A percentile compares a stretch with the other conserved stretches of the same genome.
phyloP scores from a whole-genome alignment of 1,284 basidiomycete species.

The Mycena sp. region DNA sequence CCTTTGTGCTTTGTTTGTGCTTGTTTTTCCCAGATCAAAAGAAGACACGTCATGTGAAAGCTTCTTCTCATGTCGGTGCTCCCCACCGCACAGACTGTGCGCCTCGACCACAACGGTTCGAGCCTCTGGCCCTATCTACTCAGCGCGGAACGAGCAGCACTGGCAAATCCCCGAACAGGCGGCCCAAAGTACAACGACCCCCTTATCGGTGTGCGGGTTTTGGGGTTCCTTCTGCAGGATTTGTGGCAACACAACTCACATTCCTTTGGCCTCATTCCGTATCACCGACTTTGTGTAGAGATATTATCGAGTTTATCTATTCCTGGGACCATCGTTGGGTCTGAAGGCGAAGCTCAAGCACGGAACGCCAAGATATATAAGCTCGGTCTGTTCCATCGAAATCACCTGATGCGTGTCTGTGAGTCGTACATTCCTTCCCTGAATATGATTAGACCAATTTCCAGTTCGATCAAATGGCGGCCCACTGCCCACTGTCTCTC shows the following conservation, averaged over 20 bases:
- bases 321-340: neutral
- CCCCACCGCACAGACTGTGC: no score
- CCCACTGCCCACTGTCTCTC: constrained; percentile 17
- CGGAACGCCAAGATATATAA: constrained; percentile 11
- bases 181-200: constrained; percentile 27
- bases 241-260: constrained; percentile 19
- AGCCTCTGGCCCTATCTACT: constrained; percentile 17
- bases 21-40: no score
- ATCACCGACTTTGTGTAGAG: constrained; percentile 10
- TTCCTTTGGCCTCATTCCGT: constrained; percentile 27
- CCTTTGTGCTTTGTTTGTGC: no score
- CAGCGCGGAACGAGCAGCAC: constrained; percentile 12
- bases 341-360: constrained; percentile 4
- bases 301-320: constrained; percentile 9
- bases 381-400: constrained; percentile 26
- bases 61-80: no score
- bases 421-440: constrained; percentile 17
- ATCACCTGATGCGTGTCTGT: constrained; percentile 31
- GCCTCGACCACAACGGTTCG: constrained; percentile 8
- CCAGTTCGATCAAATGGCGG: constrained; percentile 31
- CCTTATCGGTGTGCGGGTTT: constrained; percentile 31
- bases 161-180: neutral
- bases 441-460: neutral
- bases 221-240: constrained; percentile 33
- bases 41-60: no score